These are phyloP conservation scores for Suillus bovinus DNA, from an alignment of 768 basidiomycete genomes.

Conservation along the genomic window DNA sequence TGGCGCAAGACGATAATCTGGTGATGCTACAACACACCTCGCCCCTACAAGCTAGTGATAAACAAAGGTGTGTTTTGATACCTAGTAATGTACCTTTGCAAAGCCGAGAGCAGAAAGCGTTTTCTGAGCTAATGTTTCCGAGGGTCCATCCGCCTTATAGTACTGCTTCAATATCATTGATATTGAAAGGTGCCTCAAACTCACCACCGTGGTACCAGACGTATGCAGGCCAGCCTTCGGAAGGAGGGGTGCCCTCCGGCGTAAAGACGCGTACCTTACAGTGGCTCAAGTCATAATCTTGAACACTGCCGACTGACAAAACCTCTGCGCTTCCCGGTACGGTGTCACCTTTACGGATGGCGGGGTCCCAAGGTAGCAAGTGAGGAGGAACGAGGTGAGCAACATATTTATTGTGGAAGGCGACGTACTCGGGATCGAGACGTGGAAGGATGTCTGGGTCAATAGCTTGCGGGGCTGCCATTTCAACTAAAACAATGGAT, in stretches of 20 bases:
- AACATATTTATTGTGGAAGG: conserved; percentile 56
- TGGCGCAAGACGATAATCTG: conserved; percentile 37
- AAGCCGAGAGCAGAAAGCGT: conserved; percentile 47
- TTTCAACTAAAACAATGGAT: conserved; percentile 9
- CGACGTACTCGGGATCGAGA: conserved; percentile 67
- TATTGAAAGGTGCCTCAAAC: conserved; percentile 13
- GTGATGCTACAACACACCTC: conserved; percentile 35
- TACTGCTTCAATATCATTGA: background rate
- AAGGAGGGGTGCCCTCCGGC: conserved; percentile 49
- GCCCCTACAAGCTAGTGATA: conserved; percentile 19
- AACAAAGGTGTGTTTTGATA: background rate
- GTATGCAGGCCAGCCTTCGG: conserved; percentile 67
- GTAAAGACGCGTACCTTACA: conserved; percentile 65
- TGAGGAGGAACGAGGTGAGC: conserved; percentile 50
- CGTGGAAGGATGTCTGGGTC: conserved; percentile 57
- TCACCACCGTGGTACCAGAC: conserved; percentile 76
- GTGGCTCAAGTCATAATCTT: conserved; percentile 53
- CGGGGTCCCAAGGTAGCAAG: conserved; percentile 61
- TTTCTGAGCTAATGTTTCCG: conserved; percentile 62
- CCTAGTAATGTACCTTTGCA: conserved; percentile 26
- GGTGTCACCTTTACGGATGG: conserved; percentile 49
- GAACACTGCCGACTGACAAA: conserved; percentile 52
- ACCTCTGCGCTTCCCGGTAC: conserved; percentile 60
- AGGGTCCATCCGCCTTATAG: conserved; percentile 73
- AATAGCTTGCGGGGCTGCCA: conserved; percentile 47